Evolutionary conservation across 2,329 filamentous ascomycete species (phyloP).

Genomic region (Colletotrichum tanaceti): DNA sequence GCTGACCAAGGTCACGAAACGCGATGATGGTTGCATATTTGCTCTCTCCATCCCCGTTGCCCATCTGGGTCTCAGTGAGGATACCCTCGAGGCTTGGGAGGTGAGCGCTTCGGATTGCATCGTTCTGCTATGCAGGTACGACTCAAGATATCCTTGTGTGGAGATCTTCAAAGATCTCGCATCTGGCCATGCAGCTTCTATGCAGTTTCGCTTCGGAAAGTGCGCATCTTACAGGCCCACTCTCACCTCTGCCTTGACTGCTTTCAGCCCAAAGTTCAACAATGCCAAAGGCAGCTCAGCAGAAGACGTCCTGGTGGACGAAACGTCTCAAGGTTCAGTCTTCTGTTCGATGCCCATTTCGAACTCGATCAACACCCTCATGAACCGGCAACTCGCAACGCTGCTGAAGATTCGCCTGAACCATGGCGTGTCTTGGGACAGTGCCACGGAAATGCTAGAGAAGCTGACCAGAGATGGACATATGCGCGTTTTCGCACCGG

Average conservation of each 20-base stretch:
- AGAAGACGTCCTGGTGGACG: background rate
- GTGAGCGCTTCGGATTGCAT: constrained; percentile 75
- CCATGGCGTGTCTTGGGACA: constrained; percentile 35
- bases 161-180: constrained; percentile 62
- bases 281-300: constrained; percentile 8
- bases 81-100: constrained; percentile 82
- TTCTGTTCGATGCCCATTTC: constrained; percentile 77
- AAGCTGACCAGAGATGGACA: constrained; percentile 27
- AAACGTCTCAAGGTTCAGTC: constrained; percentile 16
- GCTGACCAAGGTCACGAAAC: constrained; percentile 58
- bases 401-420: constrained; percentile 67
- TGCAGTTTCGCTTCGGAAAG: constrained; percentile 75
- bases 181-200: constrained; percentile 48
- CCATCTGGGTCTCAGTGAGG: constrained; percentile 78
- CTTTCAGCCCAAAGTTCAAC: constrained; percentile 55
- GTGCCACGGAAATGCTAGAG: constrained; percentile 31
- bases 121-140: constrained; percentile 76
- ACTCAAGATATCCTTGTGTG: constrained; percentile 69
- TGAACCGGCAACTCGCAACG: constrained; percentile 72
- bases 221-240: constrained; percentile 80
- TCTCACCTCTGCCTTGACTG: constrained; percentile 61
- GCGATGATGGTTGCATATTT: constrained; percentile 60
- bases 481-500: background rate
- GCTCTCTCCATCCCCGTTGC: constrained; percentile 76
- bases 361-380: constrained; percentile 73